Conservation (phyloP, 257 asterid genomes). For the Anisodus acutangulus region DNA sequence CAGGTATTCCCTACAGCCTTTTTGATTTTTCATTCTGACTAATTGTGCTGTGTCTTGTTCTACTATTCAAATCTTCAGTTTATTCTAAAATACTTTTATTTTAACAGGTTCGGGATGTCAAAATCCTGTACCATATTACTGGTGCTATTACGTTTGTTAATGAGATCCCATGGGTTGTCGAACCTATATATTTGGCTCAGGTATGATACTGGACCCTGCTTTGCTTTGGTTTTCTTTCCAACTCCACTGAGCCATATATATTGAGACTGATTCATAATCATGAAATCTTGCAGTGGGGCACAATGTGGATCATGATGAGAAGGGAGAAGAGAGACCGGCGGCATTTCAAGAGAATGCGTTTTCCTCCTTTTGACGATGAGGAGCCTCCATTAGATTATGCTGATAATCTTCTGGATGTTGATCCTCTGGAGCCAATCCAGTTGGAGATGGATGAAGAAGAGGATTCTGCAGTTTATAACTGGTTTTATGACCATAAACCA, state of each 20-base stretch:
- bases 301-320: slow-evolving; percentile 99
- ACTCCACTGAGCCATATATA: neutral
- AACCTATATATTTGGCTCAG: slow-evolving; percentile 97
- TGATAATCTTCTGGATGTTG: slow-evolving; percentile 94
- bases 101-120: slow-evolving; percentile 89
- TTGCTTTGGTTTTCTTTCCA: slow-evolving; percentile 3
- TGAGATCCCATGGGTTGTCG: slow-evolving; percentile 99
- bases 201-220: slow-evolving; percentile 42
- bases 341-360: slow-evolving; percentile 98
- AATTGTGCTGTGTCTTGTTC: neutral
- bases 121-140: slow-evolving; percentile 89
- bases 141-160: slow-evolving; percentile 97
- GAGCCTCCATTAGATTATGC: slow-evolving; percentile 99
- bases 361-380: slow-evolving; percentile 99
- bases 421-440: slow-evolving; percentile 97
- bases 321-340: slow-evolving; percentile 98
- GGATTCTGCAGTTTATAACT: slow-evolving; percentile 91
- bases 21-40: neutral
- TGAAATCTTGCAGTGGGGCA: slow-evolving; percentile 77
- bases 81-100: slow-evolving; percentile 34
- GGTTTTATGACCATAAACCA: slow-evolving; percentile 99
- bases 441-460: slow-evolving; percentile 96
- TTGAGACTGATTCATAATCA: slow-evolving; percentile 1
- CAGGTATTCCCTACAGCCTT: slow-evolving; percentile 56
- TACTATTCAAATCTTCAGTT: slow-evolving; percentile 26